Conservation (phyloP, 805 yeast genomes). For the Barnettozyma sucrosica region DNA sequence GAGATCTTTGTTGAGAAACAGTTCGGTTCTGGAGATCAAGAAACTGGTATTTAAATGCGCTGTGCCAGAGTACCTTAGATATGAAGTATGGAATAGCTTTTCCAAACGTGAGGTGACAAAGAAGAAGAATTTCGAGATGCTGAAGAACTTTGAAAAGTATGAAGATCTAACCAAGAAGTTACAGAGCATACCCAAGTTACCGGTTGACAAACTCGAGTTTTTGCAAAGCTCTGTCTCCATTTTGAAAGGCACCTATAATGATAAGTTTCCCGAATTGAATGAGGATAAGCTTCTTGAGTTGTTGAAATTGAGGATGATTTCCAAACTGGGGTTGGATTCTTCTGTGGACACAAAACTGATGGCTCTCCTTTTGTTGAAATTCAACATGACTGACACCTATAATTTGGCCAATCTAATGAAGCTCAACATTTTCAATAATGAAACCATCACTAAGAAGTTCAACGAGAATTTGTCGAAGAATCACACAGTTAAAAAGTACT, state of each 20-base stretch:
- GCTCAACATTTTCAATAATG: slow-evolving; percentile 14
- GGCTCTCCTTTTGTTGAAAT: slow-evolving; percentile 19
- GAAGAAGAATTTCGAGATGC: slow-evolving; percentile 7
- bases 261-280: slow-evolving; percentile 11
- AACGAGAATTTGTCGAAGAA: slow-evolving; percentile 16
- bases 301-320: slow-evolving; percentile 31
- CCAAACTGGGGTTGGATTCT: slow-evolving; percentile 28
- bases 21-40: slow-evolving; percentile 15
- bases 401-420: slow-evolving; percentile 18
- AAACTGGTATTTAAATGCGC: slow-evolving; percentile 19
- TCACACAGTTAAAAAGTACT: slow-evolving; percentile 8
- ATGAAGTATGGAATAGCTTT: slow-evolving; percentile 17
- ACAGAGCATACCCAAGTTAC: slow-evolving; percentile 7
- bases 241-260: slow-evolving; percentile 14
- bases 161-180: slow-evolving; percentile 27
- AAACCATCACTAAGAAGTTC: slow-evolving; percentile 12
- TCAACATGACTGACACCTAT: slow-evolving; percentile 19
- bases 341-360: slow-evolving; percentile 32
- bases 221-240: slow-evolving; percentile 18
- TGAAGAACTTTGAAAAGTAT: slow-evolving; percentile 30
- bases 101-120: slow-evolving; percentile 11
- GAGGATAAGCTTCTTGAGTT: slow-evolving; percentile 24
- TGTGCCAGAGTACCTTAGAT: slow-evolving; percentile 22
- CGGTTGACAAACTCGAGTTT: slow-evolving; percentile 20
- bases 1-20: slow-evolving; percentile 12